A percentile compares a stretch with the other conserved stretches of the same genome.
These are phyloP conservation scores for Botrytis sinoallii DNA, from an alignment of 2,329 filamentous ascomycete species.

Conservation along the genomic window DNA sequence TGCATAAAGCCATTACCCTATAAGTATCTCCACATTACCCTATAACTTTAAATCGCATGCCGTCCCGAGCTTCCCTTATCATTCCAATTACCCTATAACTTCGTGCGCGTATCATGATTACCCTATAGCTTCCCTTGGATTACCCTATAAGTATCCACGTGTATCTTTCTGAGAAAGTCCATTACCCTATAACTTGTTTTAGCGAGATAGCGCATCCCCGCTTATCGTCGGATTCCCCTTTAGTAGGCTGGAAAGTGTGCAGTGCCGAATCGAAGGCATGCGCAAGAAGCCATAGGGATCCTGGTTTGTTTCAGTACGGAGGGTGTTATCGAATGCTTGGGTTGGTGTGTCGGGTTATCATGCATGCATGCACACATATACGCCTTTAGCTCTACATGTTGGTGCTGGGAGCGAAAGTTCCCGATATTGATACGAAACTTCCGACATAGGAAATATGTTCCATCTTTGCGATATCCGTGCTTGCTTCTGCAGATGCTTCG, in stretches of 20 bases:
- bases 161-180: background rate
- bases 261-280: background rate
- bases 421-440: background rate
- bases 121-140: background rate
- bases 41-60: background rate
- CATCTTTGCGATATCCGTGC: background rate
- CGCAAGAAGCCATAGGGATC: background rate
- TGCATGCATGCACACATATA: background rate
- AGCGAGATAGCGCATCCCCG: background rate
- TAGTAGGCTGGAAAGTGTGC: background rate
- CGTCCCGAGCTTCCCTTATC: background rate
- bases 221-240: background rate
- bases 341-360: background rate
- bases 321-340: background rate
- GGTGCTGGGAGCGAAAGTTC: background rate
- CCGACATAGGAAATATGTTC: background rate
- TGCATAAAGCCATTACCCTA: background rate
- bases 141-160: constrained; percentile 1
- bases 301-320: background rate
- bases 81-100: constrained; percentile 1
- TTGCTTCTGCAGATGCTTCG: background rate
- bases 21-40: constrained; percentile 1
- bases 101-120: background rate
- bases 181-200: background rate
- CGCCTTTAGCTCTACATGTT: background rate